phyloP scores from a whole-genome alignment of 495 filamentous ascomycete species.

The Penicillium ochrochloron region DNA sequence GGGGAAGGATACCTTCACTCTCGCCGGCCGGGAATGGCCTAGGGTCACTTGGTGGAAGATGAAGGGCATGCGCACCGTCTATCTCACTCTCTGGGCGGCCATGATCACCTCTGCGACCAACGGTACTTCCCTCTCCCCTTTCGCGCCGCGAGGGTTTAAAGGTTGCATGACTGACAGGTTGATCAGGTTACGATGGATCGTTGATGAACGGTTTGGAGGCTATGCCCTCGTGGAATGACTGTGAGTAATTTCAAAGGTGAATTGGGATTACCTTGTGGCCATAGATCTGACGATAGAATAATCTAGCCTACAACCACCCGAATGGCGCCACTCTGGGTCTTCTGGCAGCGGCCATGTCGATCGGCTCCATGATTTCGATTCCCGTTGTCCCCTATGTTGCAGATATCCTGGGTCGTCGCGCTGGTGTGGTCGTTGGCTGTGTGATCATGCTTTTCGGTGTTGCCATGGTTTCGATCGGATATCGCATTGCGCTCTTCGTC shows the following conservation, averaged over 20 bases:
- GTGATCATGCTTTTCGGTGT: slow-evolving; percentile 74
- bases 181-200: slow-evolving; percentile 63
- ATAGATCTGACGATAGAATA: not conserved
- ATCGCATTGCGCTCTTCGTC: slow-evolving; percentile 61
- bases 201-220: slow-evolving; percentile 51
- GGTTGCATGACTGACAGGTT: slow-evolving; percentile 30
- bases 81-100: slow-evolving; percentile 42
- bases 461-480: slow-evolving; percentile 52
- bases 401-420: slow-evolving; percentile 64
- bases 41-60: slow-evolving; percentile 46
- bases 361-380: slow-evolving; percentile 66
- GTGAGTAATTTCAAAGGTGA: slow-evolving; percentile 7
- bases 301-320: slow-evolving; percentile 50
- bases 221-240: slow-evolving; percentile 41
- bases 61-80: slow-evolving; percentile 44
- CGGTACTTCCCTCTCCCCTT: slow-evolving; percentile 1
- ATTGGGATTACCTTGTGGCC: not conserved
- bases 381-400: slow-evolving; percentile 66
- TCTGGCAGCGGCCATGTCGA: slow-evolving; percentile 69
- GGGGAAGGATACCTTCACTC: slow-evolving; percentile 48
- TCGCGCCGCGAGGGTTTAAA: not conserved
- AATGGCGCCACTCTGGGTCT: slow-evolving; percentile 60
- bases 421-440: slow-evolving; percentile 65
- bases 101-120: slow-evolving; percentile 42
- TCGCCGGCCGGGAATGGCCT: slow-evolving; percentile 46